Base-by-base conservation (phyloP, 768 basidiomycete genomes). In the Boletellus ananiceps region DNA sequence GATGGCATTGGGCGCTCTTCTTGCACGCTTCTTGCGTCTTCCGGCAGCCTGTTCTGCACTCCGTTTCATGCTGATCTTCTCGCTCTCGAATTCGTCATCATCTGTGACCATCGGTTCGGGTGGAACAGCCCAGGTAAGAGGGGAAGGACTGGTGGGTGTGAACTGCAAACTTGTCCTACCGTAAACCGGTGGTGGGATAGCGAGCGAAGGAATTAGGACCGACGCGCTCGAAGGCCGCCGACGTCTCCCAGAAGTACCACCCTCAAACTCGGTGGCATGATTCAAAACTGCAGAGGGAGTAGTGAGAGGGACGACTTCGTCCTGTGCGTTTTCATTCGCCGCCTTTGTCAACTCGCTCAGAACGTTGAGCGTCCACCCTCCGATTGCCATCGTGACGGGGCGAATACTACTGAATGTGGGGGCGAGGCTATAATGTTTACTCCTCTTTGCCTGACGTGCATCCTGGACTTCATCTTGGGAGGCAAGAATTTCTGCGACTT, bases 301-400 rank as follows among this genome's bases (percentile, higher is more conserved):
- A 3, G 69, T 60, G 9, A 50, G 46, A 5, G 59, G 53, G 4
- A 64, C 59, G 42, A 41, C 15, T 14, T 52, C 37, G 2, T 50
- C 33, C 5, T 27, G 45, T 3, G 9, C n/a, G 8, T 27, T 38
- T 14, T 8, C 37, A 21, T 50, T 42, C 3, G 44, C 50, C 4
- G 67, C 58, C 44, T 66, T 69, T 0, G 83, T 82, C 16, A 89
- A 68, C 40, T 87, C 86, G 0, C 80, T 75, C 32, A 91, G 75
- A 49, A 77, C 88, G 33, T 92, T 87, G 49, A 88, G 79, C 88
- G 90, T 89, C 89, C 89, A 91, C 55, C 80, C 81, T n/a, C 83
- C 82, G 19, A 85, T 69, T 5, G 44, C 47, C 52, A 39, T 60
- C 0, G 84, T 81, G 37, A 82, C 60, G 1, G 81, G 82, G 6